phyloP scores from a whole-genome alignment of 208 protist species.

The Angomonas deanei region DNA sequence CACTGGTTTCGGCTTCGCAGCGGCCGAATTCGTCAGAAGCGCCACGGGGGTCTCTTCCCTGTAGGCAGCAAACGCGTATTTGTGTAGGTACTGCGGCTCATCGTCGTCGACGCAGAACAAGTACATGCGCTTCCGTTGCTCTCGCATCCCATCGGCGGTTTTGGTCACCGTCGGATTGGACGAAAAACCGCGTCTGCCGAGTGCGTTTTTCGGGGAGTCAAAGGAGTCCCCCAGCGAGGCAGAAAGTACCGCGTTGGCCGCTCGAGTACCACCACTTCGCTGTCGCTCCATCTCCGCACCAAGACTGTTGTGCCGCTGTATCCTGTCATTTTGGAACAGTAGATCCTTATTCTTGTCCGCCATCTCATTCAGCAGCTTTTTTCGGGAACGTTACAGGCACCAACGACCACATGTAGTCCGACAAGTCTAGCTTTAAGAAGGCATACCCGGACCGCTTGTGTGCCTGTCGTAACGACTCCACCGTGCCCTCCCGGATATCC shows the following conservation, averaged over 20 bases:
- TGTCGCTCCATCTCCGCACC: background rate
- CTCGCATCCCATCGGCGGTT: background rate
- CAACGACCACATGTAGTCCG: constrained; percentile 73
- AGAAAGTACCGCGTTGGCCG: background rate
- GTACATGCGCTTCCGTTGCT: constrained; percentile 11
- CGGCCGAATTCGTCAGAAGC: background rate
- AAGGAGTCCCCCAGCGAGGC: background rate
- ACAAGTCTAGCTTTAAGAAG: constrained; percentile 63
- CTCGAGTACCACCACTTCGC: background rate
- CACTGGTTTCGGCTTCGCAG: background rate
- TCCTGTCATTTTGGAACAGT: background rate
- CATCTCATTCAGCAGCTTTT: constrained; percentile 28
- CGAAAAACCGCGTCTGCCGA: background rate
- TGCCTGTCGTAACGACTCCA: background rate
- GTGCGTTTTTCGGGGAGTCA: background rate
- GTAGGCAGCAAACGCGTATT: constrained; percentile 62
- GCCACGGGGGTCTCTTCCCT: constrained; percentile 12
- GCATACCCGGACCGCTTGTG: constrained; percentile 29
- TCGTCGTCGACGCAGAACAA: constrained; percentile 45
- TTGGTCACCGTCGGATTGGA: background rate
- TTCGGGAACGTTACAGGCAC: constrained; percentile 49
- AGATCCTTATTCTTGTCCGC: constrained; percentile 16
- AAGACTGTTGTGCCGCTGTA: background rate
- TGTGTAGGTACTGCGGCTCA: constrained; percentile 64
- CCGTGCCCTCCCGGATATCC: constrained; percentile 13